These are phyloP conservation scores for Pleurotus tuber-regium DNA, from an alignment of 768 basidiomycete species.

Conservation along the genomic window DNA sequence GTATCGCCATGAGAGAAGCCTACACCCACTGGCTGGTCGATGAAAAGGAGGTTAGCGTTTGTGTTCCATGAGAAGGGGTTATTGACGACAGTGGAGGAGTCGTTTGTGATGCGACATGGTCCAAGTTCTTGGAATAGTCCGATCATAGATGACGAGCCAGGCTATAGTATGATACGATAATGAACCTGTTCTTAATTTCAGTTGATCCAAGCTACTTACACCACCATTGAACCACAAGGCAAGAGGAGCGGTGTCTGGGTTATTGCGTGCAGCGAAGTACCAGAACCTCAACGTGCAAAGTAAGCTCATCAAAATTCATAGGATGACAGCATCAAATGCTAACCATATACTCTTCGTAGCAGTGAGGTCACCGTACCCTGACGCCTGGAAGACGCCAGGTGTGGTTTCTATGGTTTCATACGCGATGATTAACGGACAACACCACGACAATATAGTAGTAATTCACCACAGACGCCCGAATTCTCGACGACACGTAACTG, in stretches of 20 bases:
- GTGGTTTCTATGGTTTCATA: conserved; percentile 55
- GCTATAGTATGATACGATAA: conserved; percentile 25
- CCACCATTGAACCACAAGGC: conserved; percentile 69
- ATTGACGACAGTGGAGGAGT: conserved; percentile 42
- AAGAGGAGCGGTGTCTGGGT: conserved; percentile 59
- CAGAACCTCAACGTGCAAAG: conserved; percentile 63
- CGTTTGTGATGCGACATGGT: conserved; percentile 65
- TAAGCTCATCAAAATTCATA: no score
- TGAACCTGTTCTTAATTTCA: not conserved
- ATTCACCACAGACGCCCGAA: conserved; percentile 56
- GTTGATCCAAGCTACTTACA: conserved; percentile 26
- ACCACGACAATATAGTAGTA: no score
- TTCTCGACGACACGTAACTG: conserved; percentile 57
- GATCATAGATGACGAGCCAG: conserved; percentile 55
- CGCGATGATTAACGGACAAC: no score
- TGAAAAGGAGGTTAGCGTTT: conserved; percentile 54
- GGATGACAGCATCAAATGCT: no score
- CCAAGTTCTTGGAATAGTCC: conserved; percentile 76
- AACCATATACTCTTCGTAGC: conserved; percentile 59
- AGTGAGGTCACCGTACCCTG: conserved; percentile 62
- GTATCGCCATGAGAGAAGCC: conserved; percentile 60
- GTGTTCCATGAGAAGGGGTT: conserved; percentile 64
- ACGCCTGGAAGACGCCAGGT: conserved; percentile 57
- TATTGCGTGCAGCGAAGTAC: conserved; percentile 66
- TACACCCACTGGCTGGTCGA: conserved; percentile 62